A percentile compares a stretch with the other conserved stretches of the same genome.
Conservation (phyloP, 306 rosid species). For the Luffa aegyptiaca region DNA sequence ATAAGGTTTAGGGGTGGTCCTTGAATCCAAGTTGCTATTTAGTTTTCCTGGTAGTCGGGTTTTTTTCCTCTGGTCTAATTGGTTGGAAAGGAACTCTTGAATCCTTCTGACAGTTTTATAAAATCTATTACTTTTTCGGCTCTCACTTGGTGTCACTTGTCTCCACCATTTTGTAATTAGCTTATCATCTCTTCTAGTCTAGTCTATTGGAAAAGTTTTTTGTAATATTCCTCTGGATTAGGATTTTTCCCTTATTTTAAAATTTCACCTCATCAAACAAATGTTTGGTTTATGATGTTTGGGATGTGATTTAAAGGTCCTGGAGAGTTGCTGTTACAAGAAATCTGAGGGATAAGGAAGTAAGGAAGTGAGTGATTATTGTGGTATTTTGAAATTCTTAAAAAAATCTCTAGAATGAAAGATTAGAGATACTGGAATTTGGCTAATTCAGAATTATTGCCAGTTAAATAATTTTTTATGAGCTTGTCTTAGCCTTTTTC, state of each 20-base stretch:
- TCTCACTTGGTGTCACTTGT: not conserved
- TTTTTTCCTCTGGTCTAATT: not conserved
- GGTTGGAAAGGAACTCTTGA: not conserved
- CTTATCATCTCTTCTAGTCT: not conserved
- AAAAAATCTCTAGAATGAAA: not conserved
- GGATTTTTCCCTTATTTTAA: not conserved
- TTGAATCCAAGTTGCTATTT: not conserved
- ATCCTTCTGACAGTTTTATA: not conserved
- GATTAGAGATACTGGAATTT: not conserved
- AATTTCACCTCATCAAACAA: not conserved
- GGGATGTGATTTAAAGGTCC: not conserved
- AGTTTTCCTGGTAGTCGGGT: not conserved
- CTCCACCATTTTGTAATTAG: not conserved
- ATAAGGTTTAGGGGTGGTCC: not conserved
- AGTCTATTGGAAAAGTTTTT: not conserved
- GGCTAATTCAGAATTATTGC: not conserved
- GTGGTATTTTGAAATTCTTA: not conserved
- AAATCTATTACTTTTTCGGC: not conserved
- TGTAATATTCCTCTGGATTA: not conserved
- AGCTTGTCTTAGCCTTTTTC: not conserved
- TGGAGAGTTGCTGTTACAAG: not conserved
- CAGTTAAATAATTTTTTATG: not conserved
- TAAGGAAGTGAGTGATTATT: not conserved
- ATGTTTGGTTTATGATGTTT: not conserved
- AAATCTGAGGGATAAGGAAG: not conserved